phyloP scores from a whole-genome alignment of 371 early-diverging fungal species.

The Apophysomyces elegans region DNA sequence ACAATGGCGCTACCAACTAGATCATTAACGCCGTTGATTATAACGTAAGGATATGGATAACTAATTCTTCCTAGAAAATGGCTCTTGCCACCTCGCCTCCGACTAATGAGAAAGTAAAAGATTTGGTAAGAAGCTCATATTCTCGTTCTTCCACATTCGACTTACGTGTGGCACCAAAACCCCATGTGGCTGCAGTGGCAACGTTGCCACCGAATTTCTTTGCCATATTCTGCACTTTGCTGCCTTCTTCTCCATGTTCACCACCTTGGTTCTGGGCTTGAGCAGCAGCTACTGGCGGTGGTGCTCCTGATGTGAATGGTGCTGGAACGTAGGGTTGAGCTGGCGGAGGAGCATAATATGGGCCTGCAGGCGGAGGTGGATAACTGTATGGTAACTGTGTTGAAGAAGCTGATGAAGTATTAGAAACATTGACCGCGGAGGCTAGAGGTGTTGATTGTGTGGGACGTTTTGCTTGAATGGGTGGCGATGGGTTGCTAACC shows the following conservation, averaged over 20 bases:
- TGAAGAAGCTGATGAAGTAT: conserved; percentile 8
- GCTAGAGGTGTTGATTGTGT: conserved; percentile 18
- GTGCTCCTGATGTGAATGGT: conserved; percentile 14
- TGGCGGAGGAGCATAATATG: conserved; percentile 39
- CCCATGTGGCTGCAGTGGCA: conserved; percentile 48
- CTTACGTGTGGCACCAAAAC: conserved; percentile 54
- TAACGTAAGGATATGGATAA: neutral
- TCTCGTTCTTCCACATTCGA: neutral
- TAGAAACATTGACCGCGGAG: conserved; percentile 3
- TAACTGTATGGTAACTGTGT: conserved; percentile 40
- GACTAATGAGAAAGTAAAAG: conserved; percentile 18
- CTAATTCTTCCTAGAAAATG: conserved; percentile 36
- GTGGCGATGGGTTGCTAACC: conserved; percentile 1
- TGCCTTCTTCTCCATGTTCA: conserved; percentile 24
- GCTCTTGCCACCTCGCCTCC: conserved; percentile 45
- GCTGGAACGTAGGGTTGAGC: conserved; percentile 21
- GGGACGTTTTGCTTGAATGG: conserved; percentile 3
- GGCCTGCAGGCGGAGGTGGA: conserved; percentile 52
- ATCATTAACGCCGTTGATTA: too few relatives aligned
- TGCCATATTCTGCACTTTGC: conserved; percentile 38
- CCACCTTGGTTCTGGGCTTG: conserved; percentile 20
- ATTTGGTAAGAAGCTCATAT: too few relatives aligned
- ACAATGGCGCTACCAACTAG: too few relatives aligned
- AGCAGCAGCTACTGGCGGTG: conserved; percentile 17
- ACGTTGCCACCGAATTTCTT: conserved; percentile 49